Percentiles rank a stretch among this genome's conserved stretches.
Evolutionary conservation across 2,329 filamentous ascomycete genomes (phyloP).

Genomic region (Diplodia mutila): DNA sequence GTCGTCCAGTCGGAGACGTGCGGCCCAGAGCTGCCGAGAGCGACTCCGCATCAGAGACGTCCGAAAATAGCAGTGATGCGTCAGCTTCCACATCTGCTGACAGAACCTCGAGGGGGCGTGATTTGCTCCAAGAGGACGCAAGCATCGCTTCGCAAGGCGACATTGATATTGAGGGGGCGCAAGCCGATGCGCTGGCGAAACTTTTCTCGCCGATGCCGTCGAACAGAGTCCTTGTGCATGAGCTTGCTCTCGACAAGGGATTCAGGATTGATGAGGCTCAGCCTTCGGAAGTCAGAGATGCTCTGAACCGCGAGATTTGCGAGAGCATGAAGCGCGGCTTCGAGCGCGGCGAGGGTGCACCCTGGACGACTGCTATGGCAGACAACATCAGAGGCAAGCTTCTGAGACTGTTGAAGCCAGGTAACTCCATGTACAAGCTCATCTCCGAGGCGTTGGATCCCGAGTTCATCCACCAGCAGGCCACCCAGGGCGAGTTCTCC

Average conservation of each 20-base stretch:
- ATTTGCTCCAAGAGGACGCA: constrained; percentile 53
- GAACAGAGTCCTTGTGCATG: constrained; percentile 76
- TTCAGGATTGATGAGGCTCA: constrained; percentile 68
- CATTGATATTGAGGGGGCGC: constrained; percentile 33
- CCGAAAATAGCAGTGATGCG: constrained; percentile 27
- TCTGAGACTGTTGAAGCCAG: constrained; percentile 69
- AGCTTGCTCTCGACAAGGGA: constrained; percentile 77
- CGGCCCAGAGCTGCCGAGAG: constrained; percentile 68
- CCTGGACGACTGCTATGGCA: constrained; percentile 71
- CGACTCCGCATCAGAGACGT: constrained; percentile 45
- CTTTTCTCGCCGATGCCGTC: constrained; percentile 67
- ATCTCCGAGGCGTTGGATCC: constrained; percentile 77
- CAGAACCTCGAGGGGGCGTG: constrained; percentile 40
- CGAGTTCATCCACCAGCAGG: constrained; percentile 70
- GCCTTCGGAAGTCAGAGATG: constrained; percentile 62
- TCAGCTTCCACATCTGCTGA: constrained; percentile 31
- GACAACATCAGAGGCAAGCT: constrained; percentile 73
- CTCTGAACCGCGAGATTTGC: constrained; percentile 63
- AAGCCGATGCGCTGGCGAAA: constrained; percentile 53
- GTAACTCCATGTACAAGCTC: constrained; percentile 73
- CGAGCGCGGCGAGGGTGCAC: constrained; percentile 65
- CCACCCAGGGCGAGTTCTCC: constrained; percentile 72
- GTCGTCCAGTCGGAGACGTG: constrained; percentile 70
- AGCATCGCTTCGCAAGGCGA: constrained; percentile 44
- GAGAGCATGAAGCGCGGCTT: constrained; percentile 65